Evolutionary conservation across 1,284 basidiomycete genomes (phyloP).

Genomic region (Ganoderma multipileum): DNA sequence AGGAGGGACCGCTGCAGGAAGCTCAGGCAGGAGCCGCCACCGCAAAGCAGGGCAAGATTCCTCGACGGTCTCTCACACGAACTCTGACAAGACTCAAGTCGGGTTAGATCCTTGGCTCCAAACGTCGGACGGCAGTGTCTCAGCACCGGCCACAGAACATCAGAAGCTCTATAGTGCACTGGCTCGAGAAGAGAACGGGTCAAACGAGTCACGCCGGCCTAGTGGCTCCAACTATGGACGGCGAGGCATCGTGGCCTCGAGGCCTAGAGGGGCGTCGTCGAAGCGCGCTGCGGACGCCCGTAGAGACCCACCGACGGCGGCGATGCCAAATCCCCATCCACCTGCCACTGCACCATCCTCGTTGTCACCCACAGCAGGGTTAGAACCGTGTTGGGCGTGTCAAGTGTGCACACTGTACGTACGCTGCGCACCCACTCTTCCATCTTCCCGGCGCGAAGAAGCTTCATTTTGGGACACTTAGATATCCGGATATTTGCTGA

Average conservation of each 20-base stretch:
- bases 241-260: slow-evolving; percentile 20
- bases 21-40: not conserved
- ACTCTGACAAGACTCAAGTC: not conserved
- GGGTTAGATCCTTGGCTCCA: not conserved
- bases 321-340: not conserved
- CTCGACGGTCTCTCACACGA: not conserved
- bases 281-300: not conserved
- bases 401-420: slow-evolving; percentile 62
- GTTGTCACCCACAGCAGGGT: not conserved
- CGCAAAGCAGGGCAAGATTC: not conserved
- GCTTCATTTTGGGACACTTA: not conserved
- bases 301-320: not conserved
- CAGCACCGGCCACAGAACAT: slow-evolving; percentile 10
- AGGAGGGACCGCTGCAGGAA: slow-evolving; percentile 18
- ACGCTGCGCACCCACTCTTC: slow-evolving; percentile 3
- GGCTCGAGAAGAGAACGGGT: slow-evolving; percentile 53
- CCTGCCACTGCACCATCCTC: not conserved
- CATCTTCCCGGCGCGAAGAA: not conserved
- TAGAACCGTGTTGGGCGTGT: slow-evolving; percentile 51
- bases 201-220: slow-evolving; percentile 54
- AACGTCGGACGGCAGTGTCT: not conserved
- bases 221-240: slow-evolving; percentile 22
- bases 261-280: not conserved
- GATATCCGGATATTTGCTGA: not conserved
- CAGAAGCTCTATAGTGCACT: slow-evolving; percentile 42